A percentile compares a stretch with the other conserved stretches of the same genome.
phyloP scores from a whole-genome alignment of 495 filamentous ascomycete species.

The Rostrohypoxylon terebratum region DNA sequence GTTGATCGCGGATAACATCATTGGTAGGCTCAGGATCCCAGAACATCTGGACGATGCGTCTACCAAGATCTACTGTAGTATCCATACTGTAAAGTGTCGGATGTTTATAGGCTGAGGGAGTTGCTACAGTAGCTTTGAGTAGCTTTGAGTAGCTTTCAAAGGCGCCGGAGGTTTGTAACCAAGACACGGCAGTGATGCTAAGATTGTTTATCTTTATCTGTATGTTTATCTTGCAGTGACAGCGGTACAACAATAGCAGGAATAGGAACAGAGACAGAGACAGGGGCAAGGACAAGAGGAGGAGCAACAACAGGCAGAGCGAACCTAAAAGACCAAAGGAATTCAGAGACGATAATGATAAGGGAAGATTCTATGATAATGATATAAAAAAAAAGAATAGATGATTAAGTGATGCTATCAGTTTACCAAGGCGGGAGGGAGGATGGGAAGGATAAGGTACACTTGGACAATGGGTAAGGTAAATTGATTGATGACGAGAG shows the following conservation, averaged over 20 bases:
- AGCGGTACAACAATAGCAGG: background rate
- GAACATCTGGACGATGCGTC: constrained; percentile 89
- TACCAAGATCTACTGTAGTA: constrained; percentile 61
- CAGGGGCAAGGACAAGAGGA: too few species aligned
- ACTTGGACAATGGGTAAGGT: background rate
- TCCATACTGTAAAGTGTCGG: constrained; percentile 51
- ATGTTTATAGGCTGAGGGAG: background rate
- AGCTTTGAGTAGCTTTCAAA: background rate
- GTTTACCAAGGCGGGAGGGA: background rate
- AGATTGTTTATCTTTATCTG: constrained; percentile 11
- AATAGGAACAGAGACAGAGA: too few species aligned
- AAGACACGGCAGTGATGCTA: background rate
- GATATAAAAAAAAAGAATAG: background rate
- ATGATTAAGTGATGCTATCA: background rate
- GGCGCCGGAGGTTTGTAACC: constrained; percentile 9
- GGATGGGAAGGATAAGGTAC: background rate
- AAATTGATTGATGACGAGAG: constrained; percentile 14
- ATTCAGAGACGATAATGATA: background rate
- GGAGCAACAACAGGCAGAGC: background rate
- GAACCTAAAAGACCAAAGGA: background rate
- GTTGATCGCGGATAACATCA: constrained; percentile 71
- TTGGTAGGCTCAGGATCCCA: constrained; percentile 96
- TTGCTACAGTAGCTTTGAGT: background rate
- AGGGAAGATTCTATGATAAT: background rate
- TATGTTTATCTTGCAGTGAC: background rate